phyloP scores from a whole-genome alignment of 108 stramenopile genomes.

The Nitzschia sp. region DNA sequence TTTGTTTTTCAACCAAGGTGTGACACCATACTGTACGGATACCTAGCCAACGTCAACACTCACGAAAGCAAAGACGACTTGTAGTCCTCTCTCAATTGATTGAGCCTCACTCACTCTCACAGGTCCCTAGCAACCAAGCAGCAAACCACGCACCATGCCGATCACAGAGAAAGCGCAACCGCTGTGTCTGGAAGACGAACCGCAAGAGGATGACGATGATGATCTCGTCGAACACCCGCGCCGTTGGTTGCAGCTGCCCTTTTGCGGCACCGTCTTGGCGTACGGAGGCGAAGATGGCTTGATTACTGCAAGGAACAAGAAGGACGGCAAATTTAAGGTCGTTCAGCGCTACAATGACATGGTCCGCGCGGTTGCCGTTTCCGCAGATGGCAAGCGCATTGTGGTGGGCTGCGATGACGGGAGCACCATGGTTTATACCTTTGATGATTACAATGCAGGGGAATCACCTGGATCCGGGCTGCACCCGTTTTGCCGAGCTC shows the following conservation, averaged over 20 bases:
- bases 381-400: conserved; percentile 56
- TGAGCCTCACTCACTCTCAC: no score
- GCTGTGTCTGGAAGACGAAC: conserved; percentile 20
- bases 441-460: conserved; percentile 27
- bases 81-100: no score
- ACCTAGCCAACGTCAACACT: no score
- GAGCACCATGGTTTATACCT: conserved; percentile 49
- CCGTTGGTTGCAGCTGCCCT: conserved; percentile 25
- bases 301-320: conserved; percentile 23
- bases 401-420: conserved; percentile 77
- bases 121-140: no score
- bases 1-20: no score
- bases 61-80: no score
- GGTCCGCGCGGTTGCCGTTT: conserved; percentile 62
- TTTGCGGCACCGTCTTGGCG: conserved; percentile 41
- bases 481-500: conserved; percentile 39
- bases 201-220: conserved; percentile 8
- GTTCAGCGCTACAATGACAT: conserved; percentile 55
- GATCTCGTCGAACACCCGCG: conserved; percentile 39
- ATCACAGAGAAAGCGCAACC: background rate
- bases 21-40: no score
- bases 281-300: conserved; percentile 76
- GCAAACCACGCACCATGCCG: conserved; percentile 11
- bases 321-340: conserved; percentile 3
- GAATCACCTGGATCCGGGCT: background rate